Evolutionary conservation across 305 asterid species (phyloP).

Genomic region (Solanum hybrid): DNA sequence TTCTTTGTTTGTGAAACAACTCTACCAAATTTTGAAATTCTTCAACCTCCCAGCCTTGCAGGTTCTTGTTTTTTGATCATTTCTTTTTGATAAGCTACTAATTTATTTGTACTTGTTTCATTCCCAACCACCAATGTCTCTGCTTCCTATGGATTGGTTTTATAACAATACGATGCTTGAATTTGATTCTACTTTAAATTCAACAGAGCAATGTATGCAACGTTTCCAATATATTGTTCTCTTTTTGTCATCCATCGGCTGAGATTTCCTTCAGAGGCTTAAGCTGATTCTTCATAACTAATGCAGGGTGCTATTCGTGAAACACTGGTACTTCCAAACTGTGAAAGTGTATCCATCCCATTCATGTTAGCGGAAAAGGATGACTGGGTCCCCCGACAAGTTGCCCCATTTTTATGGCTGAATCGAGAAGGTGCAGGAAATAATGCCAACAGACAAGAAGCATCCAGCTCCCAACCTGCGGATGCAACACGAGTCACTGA

Average conservation of each 20-base stretch:
- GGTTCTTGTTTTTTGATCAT: neutral
- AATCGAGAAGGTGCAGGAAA: conserved; percentile 37
- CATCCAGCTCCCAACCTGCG: conserved; percentile 26
- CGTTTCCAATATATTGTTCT: neutral
- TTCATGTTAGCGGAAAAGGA: conserved; percentile 89
- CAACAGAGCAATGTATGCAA: neutral
- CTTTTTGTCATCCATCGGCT: neutral
- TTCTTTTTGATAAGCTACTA: neutral
- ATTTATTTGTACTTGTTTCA: neutral
- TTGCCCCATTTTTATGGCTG: conserved; percentile 79
- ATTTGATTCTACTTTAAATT: neutral
- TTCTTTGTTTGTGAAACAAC: neutral
- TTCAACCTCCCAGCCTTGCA: neutral
- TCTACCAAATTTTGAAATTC: neutral
- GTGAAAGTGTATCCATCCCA: conserved; percentile 55
- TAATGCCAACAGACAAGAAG: conserved; percentile 35
- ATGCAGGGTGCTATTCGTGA: conserved; percentile 81
- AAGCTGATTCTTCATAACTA: conserved; percentile 9
- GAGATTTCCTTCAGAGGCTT: neutral
- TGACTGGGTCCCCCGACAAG: conserved; percentile 74
- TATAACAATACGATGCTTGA: neutral
- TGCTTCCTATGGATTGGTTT: neutral
- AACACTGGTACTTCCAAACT: conserved; percentile 79
- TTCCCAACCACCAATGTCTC: neutral
- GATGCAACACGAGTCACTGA: conserved; percentile 25